Base-by-base conservation (phyloP, 2,329 filamentous ascomycete species). In the Camptophora hylomeconis region DNA sequence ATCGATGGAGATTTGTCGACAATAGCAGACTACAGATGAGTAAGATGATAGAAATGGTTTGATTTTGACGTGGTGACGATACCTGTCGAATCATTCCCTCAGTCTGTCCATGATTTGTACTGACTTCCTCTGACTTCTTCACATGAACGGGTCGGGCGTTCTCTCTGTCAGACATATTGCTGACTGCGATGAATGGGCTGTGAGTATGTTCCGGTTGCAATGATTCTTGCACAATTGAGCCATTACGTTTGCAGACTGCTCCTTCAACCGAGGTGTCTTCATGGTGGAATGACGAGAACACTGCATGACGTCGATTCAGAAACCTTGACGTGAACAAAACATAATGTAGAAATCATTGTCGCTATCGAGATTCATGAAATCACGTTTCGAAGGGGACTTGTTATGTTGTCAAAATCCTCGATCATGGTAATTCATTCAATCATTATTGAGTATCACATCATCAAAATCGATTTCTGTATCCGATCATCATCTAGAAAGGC, bases 1-100 rank as follows among this genome's bases (percentile, higher is more conserved):
- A 82, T 66, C 36, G 67, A 68, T 35, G 75, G 68, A 30, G 67
- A 73, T 48, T 71, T 66, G 45, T 69, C 63, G 24, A 75, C 61
- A 26, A 82, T 63, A n/a, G 75, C 77, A 28, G 63, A 58, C 32
- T 58, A 50, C 7, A 23, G 16, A n/a, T 15, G 10, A n/a, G 5
- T n/a, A n/a, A 23, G 21, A n/a, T 23, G 21, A 6, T n/a, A 5
- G 3, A 17, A 11, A 12, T 5, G 7, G 5, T 12, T 16, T 5
- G 12, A 9, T 7, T 17, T 12, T 13, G 7, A 6, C n/a, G n/a
- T n/a, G n/a, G n/a, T n/a, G n/a, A n/a, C n/a, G n/a, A n/a, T n/a
- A 30, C 31, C 28, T 39, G 37, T 27, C 52, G 58, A 36, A 54
- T 63, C 65, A 62, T 62, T 36, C 60, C 59, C 24, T 60, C 52